A percentile compares a stretch with the other conserved stretches of the same genome.
Conservation (phyloP, 1,284 basidiomycete genomes). For the Boletus sp. region DNA sequence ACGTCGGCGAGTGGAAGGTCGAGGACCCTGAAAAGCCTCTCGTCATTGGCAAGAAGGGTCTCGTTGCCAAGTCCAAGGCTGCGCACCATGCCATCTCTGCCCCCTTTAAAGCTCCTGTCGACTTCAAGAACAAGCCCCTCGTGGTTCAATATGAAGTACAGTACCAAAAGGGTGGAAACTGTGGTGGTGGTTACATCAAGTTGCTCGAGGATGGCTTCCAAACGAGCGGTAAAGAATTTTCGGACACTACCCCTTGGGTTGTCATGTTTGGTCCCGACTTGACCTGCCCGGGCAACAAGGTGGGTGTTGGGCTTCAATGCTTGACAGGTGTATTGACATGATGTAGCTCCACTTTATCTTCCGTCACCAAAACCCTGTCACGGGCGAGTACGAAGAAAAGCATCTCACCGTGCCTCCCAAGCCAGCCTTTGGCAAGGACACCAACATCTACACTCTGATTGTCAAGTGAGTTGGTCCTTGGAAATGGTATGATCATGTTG, state of each 20-base stretch:
- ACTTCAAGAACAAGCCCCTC: slow-evolving; percentile 87
- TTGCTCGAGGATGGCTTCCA: slow-evolving; percentile 93
- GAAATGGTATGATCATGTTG: neutral
- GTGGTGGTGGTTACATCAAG: slow-evolving; percentile 99
- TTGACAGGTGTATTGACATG: slow-evolving; percentile 7
- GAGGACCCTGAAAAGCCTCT: slow-evolving; percentile 82
- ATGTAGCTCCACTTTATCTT: slow-evolving; percentile 93
- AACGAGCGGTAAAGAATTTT: slow-evolving; percentile 91
- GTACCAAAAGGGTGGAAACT: slow-evolving; percentile 99
- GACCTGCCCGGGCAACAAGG: slow-evolving; percentile 87
- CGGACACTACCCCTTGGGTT: slow-evolving; percentile 97
- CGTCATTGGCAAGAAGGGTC: slow-evolving; percentile 83
- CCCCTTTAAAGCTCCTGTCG: slow-evolving; percentile 78
- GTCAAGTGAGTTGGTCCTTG: slow-evolving; percentile 67
- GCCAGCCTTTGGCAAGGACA: slow-evolving; percentile 86
- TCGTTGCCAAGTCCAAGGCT: slow-evolving; percentile 92
- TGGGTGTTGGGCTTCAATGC: slow-evolving; percentile 33
- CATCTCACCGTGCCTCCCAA: slow-evolving; percentile 85
- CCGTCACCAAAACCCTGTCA: slow-evolving; percentile 92
- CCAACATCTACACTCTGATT: slow-evolving; percentile 92
- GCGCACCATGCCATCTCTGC: slow-evolving; percentile 98
- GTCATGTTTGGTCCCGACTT: slow-evolving; percentile 95
- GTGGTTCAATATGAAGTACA: slow-evolving; percentile 99
- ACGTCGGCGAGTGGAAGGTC: slow-evolving; percentile 97
- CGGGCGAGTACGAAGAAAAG: slow-evolving; percentile 96